Conservation (phyloP, 2,329 filamentous ascomycete genomes). For the Diaporthe citri region DNA sequence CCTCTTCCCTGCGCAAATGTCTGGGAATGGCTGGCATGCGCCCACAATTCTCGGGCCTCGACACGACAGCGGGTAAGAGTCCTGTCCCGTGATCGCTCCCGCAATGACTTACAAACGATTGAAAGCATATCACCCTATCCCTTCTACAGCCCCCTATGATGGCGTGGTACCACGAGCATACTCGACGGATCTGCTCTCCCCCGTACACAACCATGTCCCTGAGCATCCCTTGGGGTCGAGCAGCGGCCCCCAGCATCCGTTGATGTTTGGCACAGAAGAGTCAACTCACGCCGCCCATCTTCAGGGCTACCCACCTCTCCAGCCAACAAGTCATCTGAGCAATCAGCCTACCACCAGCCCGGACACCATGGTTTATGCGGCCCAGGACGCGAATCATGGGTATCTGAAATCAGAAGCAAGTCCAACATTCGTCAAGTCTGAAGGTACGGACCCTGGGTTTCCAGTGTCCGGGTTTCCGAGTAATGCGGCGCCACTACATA, state of each 20-base stretch:
- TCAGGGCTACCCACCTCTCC: conserved; percentile 33
- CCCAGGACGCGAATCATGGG: conserved; percentile 42
- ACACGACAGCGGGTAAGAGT: conserved; percentile 29
- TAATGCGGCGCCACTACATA: not conserved
- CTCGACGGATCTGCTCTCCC: conserved; percentile 33
- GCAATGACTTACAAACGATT: conserved; percentile 9
- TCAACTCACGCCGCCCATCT: conserved; percentile 38
- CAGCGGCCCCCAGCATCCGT: conserved; percentile 37
- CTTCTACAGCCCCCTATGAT: conserved; percentile 28
- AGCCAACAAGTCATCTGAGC: conserved; percentile 28
- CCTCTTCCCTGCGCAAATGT: conserved; percentile 21
- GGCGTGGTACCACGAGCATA: conserved; percentile 19
- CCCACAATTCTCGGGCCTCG: conserved; percentile 22
- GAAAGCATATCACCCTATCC: conserved; percentile 32
- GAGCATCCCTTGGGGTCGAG: conserved; percentile 29
- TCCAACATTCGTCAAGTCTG: conserved; percentile 44
- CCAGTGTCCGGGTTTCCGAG: not conserved
- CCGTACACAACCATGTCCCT: not conserved
- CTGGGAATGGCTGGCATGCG: conserved; percentile 8
- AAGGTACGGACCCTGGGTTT: conserved; percentile 41
- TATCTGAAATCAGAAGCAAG: conserved; percentile 45
- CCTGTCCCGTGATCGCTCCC: not conserved
- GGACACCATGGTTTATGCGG: conserved; percentile 58
- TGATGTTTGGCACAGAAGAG: conserved; percentile 27
- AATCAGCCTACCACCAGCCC: conserved; percentile 45